Percentiles rank a stretch among this genome's conserved stretches.
These are phyloP conservation scores for Stentor roeselii DNA, from an alignment of 73 alveolate species.

Conservation along the genomic window DNA sequence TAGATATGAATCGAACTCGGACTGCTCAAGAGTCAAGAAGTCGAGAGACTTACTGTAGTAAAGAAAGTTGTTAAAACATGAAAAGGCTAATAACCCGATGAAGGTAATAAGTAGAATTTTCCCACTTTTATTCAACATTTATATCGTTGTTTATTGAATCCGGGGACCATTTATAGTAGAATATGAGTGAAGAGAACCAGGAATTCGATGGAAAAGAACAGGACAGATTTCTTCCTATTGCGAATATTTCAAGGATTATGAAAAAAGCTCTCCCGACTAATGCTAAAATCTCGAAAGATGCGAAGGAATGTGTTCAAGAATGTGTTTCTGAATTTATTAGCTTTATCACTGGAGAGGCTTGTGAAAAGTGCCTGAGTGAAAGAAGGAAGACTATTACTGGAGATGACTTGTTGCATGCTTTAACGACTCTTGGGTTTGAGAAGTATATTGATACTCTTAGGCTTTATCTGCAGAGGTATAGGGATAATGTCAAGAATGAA, in stretches of 20 bases:
- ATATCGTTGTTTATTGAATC: no score
- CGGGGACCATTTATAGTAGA: no score
- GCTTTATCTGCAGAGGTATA: constrained; percentile 71
- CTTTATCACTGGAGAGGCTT: constrained; percentile 75
- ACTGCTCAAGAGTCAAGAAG: no score
- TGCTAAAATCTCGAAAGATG: constrained; percentile 94
- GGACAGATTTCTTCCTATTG: constrained; percentile 89
- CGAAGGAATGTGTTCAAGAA: constrained; percentile 96
- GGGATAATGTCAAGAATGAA: constrained; percentile 48
- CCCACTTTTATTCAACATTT: no score
- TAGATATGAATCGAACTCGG: background rate
- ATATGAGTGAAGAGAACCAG: background rate
- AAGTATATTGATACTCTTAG: constrained; percentile 82
- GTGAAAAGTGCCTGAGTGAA: constrained; percentile 93
- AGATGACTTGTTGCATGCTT: constrained; percentile 91
- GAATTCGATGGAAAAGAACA: constrained; percentile 1
- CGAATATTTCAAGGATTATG: constrained; percentile 95
- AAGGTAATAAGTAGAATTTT: no score
- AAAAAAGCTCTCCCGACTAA: constrained; percentile 91
- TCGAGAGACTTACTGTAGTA: no score
- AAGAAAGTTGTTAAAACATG: no score
- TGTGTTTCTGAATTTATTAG: constrained; percentile 94
- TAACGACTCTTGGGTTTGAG: constrained; percentile 92
- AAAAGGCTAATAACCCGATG: no score
- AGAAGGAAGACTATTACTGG: constrained; percentile 97